Evolutionary conservation across 2,329 filamentous ascomycete genomes (phyloP).

Genomic region (Cytospora mali): DNA sequence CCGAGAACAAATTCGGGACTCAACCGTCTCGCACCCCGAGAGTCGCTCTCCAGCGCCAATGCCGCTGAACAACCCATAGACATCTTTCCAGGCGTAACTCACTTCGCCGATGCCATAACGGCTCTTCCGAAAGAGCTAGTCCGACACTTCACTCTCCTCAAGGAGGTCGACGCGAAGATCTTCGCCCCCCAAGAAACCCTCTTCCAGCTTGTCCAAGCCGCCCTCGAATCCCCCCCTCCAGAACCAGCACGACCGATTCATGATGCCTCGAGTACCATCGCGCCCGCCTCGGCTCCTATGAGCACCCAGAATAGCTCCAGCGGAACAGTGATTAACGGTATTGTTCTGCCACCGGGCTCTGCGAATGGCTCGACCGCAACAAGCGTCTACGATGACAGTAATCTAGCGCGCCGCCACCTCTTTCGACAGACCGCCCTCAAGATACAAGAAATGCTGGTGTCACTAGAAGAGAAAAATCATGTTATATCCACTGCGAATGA

Average conservation of each 20-base stretch:
- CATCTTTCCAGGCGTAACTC: slow-evolving; percentile 67
- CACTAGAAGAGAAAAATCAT: slow-evolving; percentile 96
- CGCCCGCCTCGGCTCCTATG: slow-evolving; percentile 49
- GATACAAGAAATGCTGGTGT: slow-evolving; percentile 82
- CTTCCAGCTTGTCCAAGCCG: slow-evolving; percentile 70
- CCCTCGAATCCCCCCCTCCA: slow-evolving; percentile 55
- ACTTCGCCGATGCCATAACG: slow-evolving; percentile 89
- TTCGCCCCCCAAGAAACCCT: slow-evolving; percentile 85
- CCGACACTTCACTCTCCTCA: slow-evolving; percentile 91
- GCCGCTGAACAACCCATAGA: slow-evolving; percentile 63
- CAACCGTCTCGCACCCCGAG: slow-evolving; percentile 48
- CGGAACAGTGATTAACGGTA: slow-evolving; percentile 42
- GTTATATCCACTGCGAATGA: slow-evolving; percentile 93
- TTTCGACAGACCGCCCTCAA: slow-evolving; percentile 78
- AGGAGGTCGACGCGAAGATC: slow-evolving; percentile 97
- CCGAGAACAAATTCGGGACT: slow-evolving; percentile 55
- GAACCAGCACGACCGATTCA: slow-evolving; percentile 47
- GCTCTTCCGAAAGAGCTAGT: slow-evolving; percentile 94
- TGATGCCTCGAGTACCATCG: slow-evolving; percentile 47
- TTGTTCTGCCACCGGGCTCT: slow-evolving; percentile 43
- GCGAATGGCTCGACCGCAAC: slow-evolving; percentile 48
- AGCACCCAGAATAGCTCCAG: slow-evolving; percentile 54
- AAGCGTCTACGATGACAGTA: slow-evolving; percentile 56
- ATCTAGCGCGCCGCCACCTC: slow-evolving; percentile 69
- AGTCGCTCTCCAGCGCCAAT: slow-evolving; percentile 48